Evolutionary conservation across 1,284 basidiomycete genomes (phyloP), one percentile per base, ranked within the genome.

Genomic region (Cystobasidiaceae sp.): DNA sequence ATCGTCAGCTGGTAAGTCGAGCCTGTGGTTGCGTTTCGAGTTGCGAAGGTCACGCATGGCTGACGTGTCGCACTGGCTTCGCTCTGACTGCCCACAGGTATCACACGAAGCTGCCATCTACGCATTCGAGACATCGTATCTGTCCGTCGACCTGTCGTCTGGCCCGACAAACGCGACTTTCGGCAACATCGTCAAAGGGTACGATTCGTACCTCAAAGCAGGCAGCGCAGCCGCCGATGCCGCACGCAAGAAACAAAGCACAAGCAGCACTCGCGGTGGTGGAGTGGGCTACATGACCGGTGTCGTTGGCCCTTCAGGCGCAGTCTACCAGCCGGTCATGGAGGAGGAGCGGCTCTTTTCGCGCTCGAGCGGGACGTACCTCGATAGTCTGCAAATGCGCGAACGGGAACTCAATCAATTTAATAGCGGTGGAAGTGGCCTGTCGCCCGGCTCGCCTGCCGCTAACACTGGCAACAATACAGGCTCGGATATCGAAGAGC

Each of bases 91-190:
- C 30, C 33, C 11, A 7, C 69, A 81, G 80, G 77, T 78, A 5
- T 74, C 74, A 30, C 74, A 80, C 55, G 80, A 81, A 66, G 71
- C 77, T 8, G 77, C 77, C 8, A 80, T 81, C 61, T 79, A 78
- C 67, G 75, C 76, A 1, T 80, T 80, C 65, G 80, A 81, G 66
- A 78, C 79, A 5, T 79, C 78, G 54, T 81, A 81, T 66, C 75
- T 81, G 11, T 70, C 72, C 11, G 72, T 70, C 52, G 52, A 62
- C 6, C 67, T 71, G 7, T 54, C 70, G 6, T 54, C 66, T 7
- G 66, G 69, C 11, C 55, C 64, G 13, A 41, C 59, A 17, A 58
- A 60, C 13, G 54, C 61, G 15, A 61, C 68, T 25, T 72, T 73
- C 46, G 73, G 73, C 50, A 74, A 74, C 67, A 71, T 74, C 57